phyloP scores from a whole-genome alignment of 2,329 filamentous ascomycete species.

The Cercospora zeae-maydis region DNA sequence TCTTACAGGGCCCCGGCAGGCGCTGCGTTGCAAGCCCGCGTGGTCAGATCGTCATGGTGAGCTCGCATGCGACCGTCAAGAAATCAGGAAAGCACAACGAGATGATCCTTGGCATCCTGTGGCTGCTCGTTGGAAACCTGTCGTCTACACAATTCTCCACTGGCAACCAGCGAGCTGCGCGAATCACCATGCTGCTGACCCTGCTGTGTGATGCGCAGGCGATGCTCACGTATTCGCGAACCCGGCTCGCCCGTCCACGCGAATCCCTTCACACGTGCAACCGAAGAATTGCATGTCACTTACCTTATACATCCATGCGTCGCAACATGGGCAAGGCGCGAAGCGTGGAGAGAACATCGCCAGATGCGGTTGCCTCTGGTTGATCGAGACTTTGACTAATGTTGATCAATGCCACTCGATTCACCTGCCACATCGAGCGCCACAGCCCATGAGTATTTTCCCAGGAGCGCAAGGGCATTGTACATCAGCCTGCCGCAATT shows the following conservation, averaged over 20 bases:
- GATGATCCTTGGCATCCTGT: background rate
- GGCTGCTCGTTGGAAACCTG: conserved; percentile 3
- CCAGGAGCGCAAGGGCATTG: background rate
- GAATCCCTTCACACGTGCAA: background rate
- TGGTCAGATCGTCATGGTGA: conserved; percentile 9
- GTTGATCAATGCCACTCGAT: background rate
- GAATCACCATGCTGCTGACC: conserved; percentile 2
- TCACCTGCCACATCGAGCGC: conserved; percentile 1
- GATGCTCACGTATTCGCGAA: conserved; percentile 3
- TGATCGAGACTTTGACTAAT: background rate
- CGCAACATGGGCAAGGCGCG: background rate
- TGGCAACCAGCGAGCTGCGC: conserved; percentile 1
- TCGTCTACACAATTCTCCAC: conserved; percentile 4
- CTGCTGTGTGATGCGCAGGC: background rate
- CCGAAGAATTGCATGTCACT: background rate
- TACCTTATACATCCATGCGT: background rate
- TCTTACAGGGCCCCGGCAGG: background rate
- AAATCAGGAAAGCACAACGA: background rate
- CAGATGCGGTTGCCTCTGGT: background rate
- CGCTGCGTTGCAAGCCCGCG: conserved; percentile 1
- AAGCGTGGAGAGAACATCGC: background rate
- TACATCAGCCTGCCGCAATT: background rate
- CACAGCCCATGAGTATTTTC: background rate
- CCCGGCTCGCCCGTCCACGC: background rate
- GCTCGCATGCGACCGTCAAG: background rate